Percentiles rank a stretch among this genome's conserved stretches.
phyloP scores from a whole-genome alignment of 2,329 filamentous ascomycete genomes.

The Fusarium torulosum region DNA sequence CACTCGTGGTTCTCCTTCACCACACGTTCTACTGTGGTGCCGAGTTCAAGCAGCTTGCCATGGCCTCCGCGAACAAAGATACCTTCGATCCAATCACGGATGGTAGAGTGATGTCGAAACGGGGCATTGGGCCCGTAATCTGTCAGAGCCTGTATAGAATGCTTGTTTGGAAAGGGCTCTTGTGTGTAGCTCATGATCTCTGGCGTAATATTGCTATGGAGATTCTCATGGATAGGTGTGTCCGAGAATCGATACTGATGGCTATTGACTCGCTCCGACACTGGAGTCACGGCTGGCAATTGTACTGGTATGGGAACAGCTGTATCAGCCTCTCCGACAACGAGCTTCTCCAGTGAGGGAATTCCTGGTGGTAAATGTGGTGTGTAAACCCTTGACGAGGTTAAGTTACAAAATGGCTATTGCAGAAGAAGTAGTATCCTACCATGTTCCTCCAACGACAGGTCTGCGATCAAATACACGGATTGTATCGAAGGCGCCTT shows the following conservation, averaged over 20 bases:
- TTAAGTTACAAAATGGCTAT: neutral
- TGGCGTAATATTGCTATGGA: slow-evolving; percentile 32
- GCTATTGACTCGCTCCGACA: slow-evolving; percentile 34
- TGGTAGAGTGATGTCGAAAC: slow-evolving; percentile 22
- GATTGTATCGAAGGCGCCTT: slow-evolving; percentile 27
- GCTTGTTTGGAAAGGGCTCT: slow-evolving; percentile 14
- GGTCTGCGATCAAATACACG: slow-evolving; percentile 32
- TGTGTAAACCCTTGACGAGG: slow-evolving; percentile 13
- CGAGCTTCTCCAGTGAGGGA: slow-evolving; percentile 9
- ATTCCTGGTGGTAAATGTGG: slow-evolving; percentile 22
- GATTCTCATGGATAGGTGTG: slow-evolving; percentile 15
- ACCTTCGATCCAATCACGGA: slow-evolving; percentile 31
- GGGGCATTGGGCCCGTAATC: slow-evolving; percentile 15
- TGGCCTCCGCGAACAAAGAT: slow-evolving; percentile 15
- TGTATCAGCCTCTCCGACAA: slow-evolving; percentile 27
- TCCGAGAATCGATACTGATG: slow-evolving; percentile 40
- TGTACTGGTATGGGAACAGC: slow-evolving; percentile 26
- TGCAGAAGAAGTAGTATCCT: neutral
- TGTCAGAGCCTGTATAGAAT: slow-evolving; percentile 11
- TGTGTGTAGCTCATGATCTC: slow-evolving; percentile 31
- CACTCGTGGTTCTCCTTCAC: slow-evolving; percentile 22
- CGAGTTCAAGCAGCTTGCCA: slow-evolving; percentile 20
- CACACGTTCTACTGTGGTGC: slow-evolving; percentile 17
- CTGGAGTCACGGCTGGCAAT: slow-evolving; percentile 31
- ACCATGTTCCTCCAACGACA: slow-evolving; percentile 29